Percentiles rank a stretch among this genome's conserved stretches.
phyloP scores from a whole-genome alignment of 352 stramenopile genomes.

The Aphanomyces cochlioides region DNA sequence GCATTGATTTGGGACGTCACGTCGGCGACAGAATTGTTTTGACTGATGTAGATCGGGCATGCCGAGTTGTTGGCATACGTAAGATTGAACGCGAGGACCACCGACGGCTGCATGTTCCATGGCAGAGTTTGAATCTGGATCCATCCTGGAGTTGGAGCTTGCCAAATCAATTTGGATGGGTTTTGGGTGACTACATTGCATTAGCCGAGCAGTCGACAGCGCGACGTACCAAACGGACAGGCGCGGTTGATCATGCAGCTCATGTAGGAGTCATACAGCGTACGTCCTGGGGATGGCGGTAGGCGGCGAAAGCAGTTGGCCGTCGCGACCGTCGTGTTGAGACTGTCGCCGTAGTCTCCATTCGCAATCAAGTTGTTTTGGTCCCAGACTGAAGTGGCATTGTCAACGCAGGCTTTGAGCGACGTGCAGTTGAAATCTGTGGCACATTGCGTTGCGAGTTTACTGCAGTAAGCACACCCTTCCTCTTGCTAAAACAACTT shows the following conservation, averaged over 20 bases:
- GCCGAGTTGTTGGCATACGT: neutral
- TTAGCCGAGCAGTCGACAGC: neutral
- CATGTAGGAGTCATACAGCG: conserved; percentile 2
- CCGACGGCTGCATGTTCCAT: neutral
- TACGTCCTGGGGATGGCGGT: neutral
- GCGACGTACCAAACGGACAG: conserved; percentile 15
- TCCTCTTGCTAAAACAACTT: neutral
- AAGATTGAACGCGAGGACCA: neutral
- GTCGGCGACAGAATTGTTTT: neutral
- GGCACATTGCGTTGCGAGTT: conserved; percentile 1
- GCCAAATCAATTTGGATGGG: conserved; percentile 12
- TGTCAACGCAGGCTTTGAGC: neutral
- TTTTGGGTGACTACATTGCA: neutral
- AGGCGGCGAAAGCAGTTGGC: neutral
- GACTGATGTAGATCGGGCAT: neutral
- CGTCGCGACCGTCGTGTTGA: conserved; percentile 15
- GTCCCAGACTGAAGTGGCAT: neutral
- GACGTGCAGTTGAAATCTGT: neutral
- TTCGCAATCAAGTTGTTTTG: conserved; percentile 14
- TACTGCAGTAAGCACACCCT: conserved; percentile 9
- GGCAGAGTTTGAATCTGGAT: conserved; percentile 6
- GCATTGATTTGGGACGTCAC: neutral
- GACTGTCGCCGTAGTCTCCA: conserved; percentile 14
- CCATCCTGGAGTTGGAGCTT: conserved; percentile 9
- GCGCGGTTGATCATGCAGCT: conserved; percentile 13